phyloP scores from a whole-genome alignment of 768 basidiomycete species.

The Leccinum imitatum region DNA sequence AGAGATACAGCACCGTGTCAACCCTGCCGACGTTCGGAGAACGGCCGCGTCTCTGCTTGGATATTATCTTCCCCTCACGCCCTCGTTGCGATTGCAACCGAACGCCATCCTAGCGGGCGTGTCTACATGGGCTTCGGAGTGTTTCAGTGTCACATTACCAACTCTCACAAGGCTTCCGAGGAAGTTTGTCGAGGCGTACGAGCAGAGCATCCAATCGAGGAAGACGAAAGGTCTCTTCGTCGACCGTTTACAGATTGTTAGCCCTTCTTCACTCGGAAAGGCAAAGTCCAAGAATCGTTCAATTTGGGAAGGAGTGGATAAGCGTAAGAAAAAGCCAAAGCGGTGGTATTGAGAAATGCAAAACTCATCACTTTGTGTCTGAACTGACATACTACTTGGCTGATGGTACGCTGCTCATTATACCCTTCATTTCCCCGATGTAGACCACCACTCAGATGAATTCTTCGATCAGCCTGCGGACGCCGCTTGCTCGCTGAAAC shows the following conservation, averaged over 20 bases:
- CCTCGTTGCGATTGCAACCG: slow-evolving; percentile 46
- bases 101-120: slow-evolving; percentile 52
- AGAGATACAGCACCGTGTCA: slow-evolving; percentile 37
- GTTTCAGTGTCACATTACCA: slow-evolving; percentile 23
- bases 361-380: too few relatives aligned
- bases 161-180: slow-evolving; percentile 20
- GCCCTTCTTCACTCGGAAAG: slow-evolving; percentile 19
- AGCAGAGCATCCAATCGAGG: slow-evolving; percentile 4
- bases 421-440: not conserved
- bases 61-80: slow-evolving; percentile 59
- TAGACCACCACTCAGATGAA: not conserved
- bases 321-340: slow-evolving; percentile 14
- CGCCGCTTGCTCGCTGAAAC: not conserved
- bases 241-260: slow-evolving; percentile 18
- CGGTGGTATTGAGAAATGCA: slow-evolving; percentile 17
- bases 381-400: not conserved
- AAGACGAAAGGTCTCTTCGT: slow-evolving; percentile 26
- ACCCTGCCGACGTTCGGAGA: slow-evolving; percentile 53
- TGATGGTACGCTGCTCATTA: not conserved
- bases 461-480: not conserved
- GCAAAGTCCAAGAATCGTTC: slow-evolving; percentile 26
- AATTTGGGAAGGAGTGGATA: slow-evolving; percentile 23
- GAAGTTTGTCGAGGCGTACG: slow-evolving; percentile 24
- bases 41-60: slow-evolving; percentile 70
- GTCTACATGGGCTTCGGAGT: slow-evolving; percentile 53